phyloP scores from a whole-genome alignment of 352 stramenopile genomes.

The Globisporangium paroecandrum region DNA sequence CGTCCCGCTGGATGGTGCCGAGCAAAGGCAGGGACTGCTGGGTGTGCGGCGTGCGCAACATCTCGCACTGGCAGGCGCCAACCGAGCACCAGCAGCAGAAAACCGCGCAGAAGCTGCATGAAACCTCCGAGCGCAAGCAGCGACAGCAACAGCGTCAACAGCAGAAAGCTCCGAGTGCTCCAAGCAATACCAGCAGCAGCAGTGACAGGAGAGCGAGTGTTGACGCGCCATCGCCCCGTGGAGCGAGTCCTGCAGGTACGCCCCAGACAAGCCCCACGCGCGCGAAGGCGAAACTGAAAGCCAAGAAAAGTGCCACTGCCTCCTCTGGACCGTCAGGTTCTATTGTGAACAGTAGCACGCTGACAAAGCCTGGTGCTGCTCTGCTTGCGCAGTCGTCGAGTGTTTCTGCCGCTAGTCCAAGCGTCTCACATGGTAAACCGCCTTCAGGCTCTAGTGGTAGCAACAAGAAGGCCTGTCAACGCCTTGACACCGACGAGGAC shows the following conservation, averaged over 20 bases:
- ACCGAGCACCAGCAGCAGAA: conserved; percentile 36
- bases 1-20: conserved; percentile 66
- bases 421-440: conserved; percentile 8
- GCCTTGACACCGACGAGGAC: conserved; percentile 17
- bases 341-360: background rate
- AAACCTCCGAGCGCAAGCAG: conserved; percentile 14
- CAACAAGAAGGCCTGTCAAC: conserved; percentile 9
- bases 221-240: conserved; percentile 1
- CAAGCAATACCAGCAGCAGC: background rate
- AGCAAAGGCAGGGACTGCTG: conserved; percentile 56
- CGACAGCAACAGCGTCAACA: background rate
- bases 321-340: background rate
- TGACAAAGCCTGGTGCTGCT: background rate
- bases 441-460: conserved; percentile 10
- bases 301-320: conserved; percentile 1
- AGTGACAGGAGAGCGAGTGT: conserved; percentile 12
- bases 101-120: conserved; percentile 13
- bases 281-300: conserved; percentile 14
- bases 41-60: conserved; percentile 75
- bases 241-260: background rate
- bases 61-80: conserved; percentile 54
- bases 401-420: conserved; percentile 1
- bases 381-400: conserved; percentile 5
- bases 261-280: background rate
- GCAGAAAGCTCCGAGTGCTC: background rate